A percentile compares a stretch with the other conserved stretches of the same genome.
Conservation (phyloP, 1,284 basidiomycete genomes). For the Cutaneotrichosporon sp. region DNA sequence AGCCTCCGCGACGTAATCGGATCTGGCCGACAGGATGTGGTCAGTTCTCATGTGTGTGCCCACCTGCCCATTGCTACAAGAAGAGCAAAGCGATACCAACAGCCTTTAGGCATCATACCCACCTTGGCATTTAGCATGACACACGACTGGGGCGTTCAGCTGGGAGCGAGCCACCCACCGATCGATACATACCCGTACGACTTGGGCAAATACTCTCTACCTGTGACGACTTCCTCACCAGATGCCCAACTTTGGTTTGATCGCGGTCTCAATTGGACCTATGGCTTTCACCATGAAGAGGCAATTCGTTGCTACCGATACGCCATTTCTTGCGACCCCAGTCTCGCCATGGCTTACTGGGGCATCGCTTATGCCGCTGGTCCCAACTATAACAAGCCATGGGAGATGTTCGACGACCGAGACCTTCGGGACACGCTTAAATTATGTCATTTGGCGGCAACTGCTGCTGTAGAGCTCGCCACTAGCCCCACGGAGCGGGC, state of each 20-base stretch:
- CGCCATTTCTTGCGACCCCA: slow-evolving; percentile 25
- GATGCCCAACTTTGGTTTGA: slow-evolving; percentile 39
- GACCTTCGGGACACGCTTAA: slow-evolving; percentile 14
- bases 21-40: too few relatives aligned
- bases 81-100: too few relatives aligned
- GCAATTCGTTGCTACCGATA: slow-evolving; percentile 33
- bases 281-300: slow-evolving; percentile 41
- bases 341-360: slow-evolving; percentile 37
- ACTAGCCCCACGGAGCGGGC: slow-evolving; percentile 8
- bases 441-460: slow-evolving; percentile 10
- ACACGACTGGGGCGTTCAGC: too few relatives aligned
- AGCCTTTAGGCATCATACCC: too few relatives aligned
- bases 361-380: slow-evolving; percentile 37
- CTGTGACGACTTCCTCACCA: slow-evolving; percentile 25
- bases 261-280: slow-evolving; percentile 37
- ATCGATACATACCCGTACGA: slow-evolving; percentile 19
- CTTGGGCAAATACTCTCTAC: slow-evolving; percentile 20
- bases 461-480: slow-evolving; percentile 8
- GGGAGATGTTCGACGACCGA: slow-evolving; percentile 17
- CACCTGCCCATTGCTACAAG: too few relatives aligned
- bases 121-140: too few relatives aligned
- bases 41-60: too few relatives aligned
- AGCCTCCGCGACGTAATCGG: too few relatives aligned
- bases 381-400: slow-evolving; percentile 43
- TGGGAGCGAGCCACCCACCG: background rate